Evolutionary conservation across 345 rosid species (phyloP), one percentile per base, ranked within the genome.

Genomic region (Theobroma cacao): DNA sequence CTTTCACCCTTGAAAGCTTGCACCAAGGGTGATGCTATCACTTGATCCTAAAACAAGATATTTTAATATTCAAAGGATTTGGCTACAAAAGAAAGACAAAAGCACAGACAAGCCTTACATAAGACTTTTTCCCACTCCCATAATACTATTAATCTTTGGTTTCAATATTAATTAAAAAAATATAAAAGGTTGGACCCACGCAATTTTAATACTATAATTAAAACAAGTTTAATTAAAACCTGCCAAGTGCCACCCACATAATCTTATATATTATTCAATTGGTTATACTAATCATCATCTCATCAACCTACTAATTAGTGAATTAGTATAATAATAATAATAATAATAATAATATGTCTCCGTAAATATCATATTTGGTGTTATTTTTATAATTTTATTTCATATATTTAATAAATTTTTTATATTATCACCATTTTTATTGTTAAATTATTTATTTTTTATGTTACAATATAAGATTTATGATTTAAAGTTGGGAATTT

Each of bases 81-180:
- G 60, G 20, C 59, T 56, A 48, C 76, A 22, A 55, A 75, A 64
- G 40, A 8, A 55, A 72, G 77, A 81, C 74, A 81, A 55, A 60
- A 63, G 55, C 77, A 60, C 20, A 7, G 48, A 69, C 79, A 76
- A 81, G 58, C 20, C 60, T 52, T 11, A 24, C 73, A 48, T 6
- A n/a, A 14, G 78, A 81, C 79, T 41, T 78, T 78, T 72, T 68
- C 17, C 75, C 17, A 17, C 75, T 2, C 56, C n/a, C 17, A 14
- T 26, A 41, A 40, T 41, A 47, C 45, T 31, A 14, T 62, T 30
- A 48, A 12, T 61, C 30, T 78, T n/a, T 40, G 28, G 6, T 61
- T 65, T 63, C 1, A 40, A 34, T 22, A 34, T 3, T 18, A 26
- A 9, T 9, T 38, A 7, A 47, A 38, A 24, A 22, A n/a, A n/a